phyloP scores from a whole-genome alignment of 345 rosid genomes.

The Linum trigynum region DNA sequence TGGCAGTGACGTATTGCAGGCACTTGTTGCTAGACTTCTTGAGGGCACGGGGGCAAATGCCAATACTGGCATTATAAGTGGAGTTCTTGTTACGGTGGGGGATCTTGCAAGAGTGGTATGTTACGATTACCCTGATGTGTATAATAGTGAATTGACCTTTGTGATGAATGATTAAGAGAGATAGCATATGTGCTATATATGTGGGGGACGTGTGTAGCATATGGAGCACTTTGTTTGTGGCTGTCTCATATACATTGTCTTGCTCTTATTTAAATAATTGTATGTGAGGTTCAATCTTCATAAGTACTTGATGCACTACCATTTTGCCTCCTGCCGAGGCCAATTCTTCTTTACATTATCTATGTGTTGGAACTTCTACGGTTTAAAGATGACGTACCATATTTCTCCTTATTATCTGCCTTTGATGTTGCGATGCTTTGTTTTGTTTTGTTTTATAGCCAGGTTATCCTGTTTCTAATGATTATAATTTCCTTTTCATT shows the following conservation, averaged over 20 bases:
- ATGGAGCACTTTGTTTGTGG: not conserved
- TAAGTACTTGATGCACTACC: not conserved
- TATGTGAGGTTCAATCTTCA: not conserved
- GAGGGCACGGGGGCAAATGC: conserved; percentile 84
- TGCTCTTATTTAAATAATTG: not conserved
- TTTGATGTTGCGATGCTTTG: no score
- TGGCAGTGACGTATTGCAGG: conserved; percentile 33
- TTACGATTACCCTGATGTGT: conserved; percentile 9
- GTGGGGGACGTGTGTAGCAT: no score
- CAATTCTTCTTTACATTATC: not conserved
- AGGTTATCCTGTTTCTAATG: not conserved
- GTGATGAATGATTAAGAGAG: not conserved
- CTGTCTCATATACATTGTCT: not conserved
- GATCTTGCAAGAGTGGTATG: conserved; percentile 99
- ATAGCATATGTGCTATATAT: not conserved
- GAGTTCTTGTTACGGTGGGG: conserved; percentile 95
- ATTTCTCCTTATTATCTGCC: no score
- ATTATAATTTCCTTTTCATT: no score
- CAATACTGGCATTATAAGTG: conserved; percentile 76
- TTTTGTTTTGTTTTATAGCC: not conserved
- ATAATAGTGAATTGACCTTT: not conserved
- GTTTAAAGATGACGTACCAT: no score
- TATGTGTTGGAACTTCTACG: not conserved
- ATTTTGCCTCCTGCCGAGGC: not conserved
- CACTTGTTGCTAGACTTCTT: conserved; percentile 82